Evolutionary conservation across 148 eudicot species (phyloP).

Genomic region (Amaranthus cruentus): DNA sequence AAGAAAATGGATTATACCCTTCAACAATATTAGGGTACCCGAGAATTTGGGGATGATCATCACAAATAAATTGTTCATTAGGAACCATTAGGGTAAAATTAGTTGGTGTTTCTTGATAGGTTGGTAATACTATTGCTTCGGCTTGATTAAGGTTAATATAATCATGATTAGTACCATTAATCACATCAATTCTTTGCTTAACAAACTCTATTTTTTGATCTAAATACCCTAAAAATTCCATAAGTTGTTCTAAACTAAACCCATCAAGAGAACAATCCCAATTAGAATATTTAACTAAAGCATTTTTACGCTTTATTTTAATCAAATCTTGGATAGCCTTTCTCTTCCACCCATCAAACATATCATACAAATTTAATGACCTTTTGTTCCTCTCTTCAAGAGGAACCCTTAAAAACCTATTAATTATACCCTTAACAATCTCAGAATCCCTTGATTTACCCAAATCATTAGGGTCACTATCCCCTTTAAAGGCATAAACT

Average conservation of each 20-base stretch:
- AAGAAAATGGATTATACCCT: not conserved
- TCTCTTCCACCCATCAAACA: slow-evolving; percentile 26
- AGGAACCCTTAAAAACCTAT: slow-evolving; percentile 18
- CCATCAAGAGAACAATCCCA: slow-evolving; percentile 8
- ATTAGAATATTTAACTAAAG: slow-evolving; percentile 18
- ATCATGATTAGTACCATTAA: slow-evolving; percentile 5
- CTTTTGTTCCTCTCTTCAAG: slow-evolving; percentile 14
- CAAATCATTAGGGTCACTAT: not conserved
- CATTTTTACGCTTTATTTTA: slow-evolving; percentile 19
- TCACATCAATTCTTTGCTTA: slow-evolving; percentile 15
- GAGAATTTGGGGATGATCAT: slow-evolving; percentile 11
- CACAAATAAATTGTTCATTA: not conserved
- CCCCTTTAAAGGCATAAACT: slow-evolving; percentile 15
- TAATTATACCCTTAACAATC: slow-evolving; percentile 16
- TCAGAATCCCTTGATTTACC: slow-evolving; percentile 1
- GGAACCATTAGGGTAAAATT: slow-evolving; percentile 1
- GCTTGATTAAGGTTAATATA: too few relatives aligned
- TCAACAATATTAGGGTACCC: slow-evolving; percentile 6
- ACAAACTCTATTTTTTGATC: slow-evolving; percentile 22
- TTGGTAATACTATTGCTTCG: not conserved
- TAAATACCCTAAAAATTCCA: slow-evolving; percentile 19
- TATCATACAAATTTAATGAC: slow-evolving; percentile 15
- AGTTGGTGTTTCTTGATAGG: slow-evolving; percentile 1
- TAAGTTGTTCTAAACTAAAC: slow-evolving; percentile 11
- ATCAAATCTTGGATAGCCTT: slow-evolving; percentile 21